These are phyloP conservation scores for Rhododendron vialii DNA, from an alignment of 148 eudicot species.

Conservation along the genomic window DNA sequence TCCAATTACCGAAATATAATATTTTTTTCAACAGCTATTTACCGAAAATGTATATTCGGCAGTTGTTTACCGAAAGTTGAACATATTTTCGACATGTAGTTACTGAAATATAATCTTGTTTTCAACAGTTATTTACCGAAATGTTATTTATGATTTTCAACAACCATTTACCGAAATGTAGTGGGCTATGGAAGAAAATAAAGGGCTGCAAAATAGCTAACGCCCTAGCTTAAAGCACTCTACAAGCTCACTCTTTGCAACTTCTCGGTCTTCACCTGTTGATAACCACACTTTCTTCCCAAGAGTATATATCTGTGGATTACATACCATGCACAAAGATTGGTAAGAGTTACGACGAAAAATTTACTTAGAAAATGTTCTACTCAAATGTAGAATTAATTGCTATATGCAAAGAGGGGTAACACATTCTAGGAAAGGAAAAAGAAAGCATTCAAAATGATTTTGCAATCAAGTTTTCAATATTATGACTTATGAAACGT, in stretches of 20 bases:
- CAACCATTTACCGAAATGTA: too few species aligned
- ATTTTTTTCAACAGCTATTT: too few species aligned
- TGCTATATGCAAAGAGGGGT: neutral
- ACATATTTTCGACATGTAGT: too few species aligned
- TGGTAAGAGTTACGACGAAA: neutral
- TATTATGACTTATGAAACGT: too few species aligned
- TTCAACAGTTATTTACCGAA: too few species aligned
- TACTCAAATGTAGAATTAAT: neutral
- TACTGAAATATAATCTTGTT: too few species aligned
- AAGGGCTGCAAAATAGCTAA: too few species aligned
- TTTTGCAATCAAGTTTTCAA: neutral
- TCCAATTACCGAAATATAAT: too few species aligned
- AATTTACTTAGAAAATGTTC: neutral
- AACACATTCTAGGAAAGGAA: neutral
- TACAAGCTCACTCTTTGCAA: conserved; percentile 16
- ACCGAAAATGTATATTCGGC: too few species aligned
- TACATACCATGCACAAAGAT: neutral
- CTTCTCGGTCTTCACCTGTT: conserved; percentile 35
- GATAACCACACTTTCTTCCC: neutral
- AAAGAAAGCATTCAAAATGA: neutral
- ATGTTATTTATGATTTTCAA: too few species aligned
- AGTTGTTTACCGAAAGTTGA: too few species aligned
- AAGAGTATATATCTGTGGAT: neutral
- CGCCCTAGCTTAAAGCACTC: conserved; percentile 21
- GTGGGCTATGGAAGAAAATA: too few species aligned